Base-by-base conservation (phyloP, 164 flowering plant species). In the Paratinospora sagittata region DNA sequence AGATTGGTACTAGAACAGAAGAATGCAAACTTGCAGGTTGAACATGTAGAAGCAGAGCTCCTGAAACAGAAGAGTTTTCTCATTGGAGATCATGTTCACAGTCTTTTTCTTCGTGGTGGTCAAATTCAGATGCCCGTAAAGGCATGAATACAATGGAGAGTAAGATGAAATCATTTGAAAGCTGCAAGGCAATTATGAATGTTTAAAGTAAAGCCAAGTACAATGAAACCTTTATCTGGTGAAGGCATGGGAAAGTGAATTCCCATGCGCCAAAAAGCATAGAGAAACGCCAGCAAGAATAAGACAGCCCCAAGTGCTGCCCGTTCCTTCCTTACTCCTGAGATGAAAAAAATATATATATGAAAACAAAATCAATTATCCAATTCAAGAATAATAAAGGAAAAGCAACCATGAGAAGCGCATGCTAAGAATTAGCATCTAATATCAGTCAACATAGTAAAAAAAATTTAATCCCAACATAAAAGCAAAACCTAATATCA, bases 231-330 rank as follows among this genome's bases (percentile, higher is more conserved):
- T 86, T 86, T 91, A 74, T 92, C 97, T 34, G 92, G 93, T 30
- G 96, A 89, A 71, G 99, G 99, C 99, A 95, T 95, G 0, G 99
- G 99, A 80, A 92, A 95, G 78, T 95, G 99, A 83, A 95, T 84
- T 76, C 99, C 99, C 94, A 95, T 86, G 70, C 98, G 93, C 99
- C 98, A 95, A 78, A 95, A 95, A 65, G 87, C 97, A 85, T 95
- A 95, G 30, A 95, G 92, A 82, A 89, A 95, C 14, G 89, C 98
- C 66, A 85, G 72, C 81, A 95, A 77, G 84, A 95, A 95, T 67
- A 91, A 71, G 77, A 90, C 63, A 27, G 97, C 92, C 73, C 97
- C 99, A 74, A 88, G 77, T 45, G 89, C 97, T 80, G 99, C 99
- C 62, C 95, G 86, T 71, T 88, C 95, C 84, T 78, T 89, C 74